Evolutionary conservation across 768 basidiomycete genomes (phyloP).

Genomic region (Cantharellus anzutake): DNA sequence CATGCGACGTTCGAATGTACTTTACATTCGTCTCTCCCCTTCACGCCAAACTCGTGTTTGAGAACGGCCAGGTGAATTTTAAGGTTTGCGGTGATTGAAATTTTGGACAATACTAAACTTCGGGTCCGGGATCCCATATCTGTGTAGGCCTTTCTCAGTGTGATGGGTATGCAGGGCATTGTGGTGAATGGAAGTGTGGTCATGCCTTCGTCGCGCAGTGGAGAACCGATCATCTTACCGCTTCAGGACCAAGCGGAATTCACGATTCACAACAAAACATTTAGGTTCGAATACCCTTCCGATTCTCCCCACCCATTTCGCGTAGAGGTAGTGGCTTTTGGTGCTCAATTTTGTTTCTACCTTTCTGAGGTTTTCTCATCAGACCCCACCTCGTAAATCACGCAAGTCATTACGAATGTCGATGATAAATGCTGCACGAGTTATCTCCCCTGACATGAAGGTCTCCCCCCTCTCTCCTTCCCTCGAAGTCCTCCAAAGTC

Average conservation of each 20-base stretch:
- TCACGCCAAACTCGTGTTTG: slow-evolving; percentile 50
- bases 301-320: slow-evolving; percentile 35
- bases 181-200: slow-evolving; percentile 44
- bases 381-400: slow-evolving; percentile 14
- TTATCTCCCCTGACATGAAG: slow-evolving; percentile 42
- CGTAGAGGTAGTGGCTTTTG: slow-evolving; percentile 1
- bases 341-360: not conserved
- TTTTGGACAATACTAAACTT: not conserved
- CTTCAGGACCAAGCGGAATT: slow-evolving; percentile 45
- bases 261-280: slow-evolving; percentile 48
- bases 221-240: slow-evolving; percentile 17
- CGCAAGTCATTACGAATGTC: slow-evolving; percentile 40
- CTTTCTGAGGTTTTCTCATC: slow-evolving; percentile 7
- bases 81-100: slow-evolving; percentile 4
- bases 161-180: slow-evolving; percentile 38
- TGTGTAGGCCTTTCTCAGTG: slow-evolving; percentile 45
- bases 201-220: slow-evolving; percentile 24
- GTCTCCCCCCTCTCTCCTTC: slow-evolving; percentile 2
- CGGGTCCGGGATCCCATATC: not conserved
- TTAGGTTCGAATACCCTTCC: slow-evolving; percentile 57
- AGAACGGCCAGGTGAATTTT: slow-evolving; percentile 35
- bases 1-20: slow-evolving; percentile 50
- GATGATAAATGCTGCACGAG: slow-evolving; percentile 57
- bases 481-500: slow-evolving; percentile 41
- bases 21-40: slow-evolving; percentile 41